Conservation (phyloP, 441 rosid genomes). For the Pelargonium cotyledonis region DNA sequence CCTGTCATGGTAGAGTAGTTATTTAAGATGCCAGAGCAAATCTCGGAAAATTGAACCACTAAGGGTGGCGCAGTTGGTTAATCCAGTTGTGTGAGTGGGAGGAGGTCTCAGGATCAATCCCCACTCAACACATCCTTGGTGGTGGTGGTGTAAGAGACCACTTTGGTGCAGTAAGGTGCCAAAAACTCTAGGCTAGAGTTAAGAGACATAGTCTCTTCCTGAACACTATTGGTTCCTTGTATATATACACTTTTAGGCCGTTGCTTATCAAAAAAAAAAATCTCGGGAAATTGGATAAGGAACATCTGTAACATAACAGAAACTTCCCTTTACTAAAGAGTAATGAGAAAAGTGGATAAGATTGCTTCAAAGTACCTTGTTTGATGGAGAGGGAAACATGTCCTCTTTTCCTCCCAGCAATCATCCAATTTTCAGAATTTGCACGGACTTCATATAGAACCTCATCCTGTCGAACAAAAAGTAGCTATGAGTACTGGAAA, state of each 20-base stretch:
- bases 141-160: no score
- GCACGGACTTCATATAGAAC: conserved; percentile 77
- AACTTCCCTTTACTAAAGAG: not conserved
- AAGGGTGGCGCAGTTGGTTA: no score
- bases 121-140: no score
- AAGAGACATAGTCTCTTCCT: no score
- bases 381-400: conserved; percentile 59
- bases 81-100: no score
- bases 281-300: not conserved
- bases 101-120: no score
- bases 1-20: conserved; percentile 37
- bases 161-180: no score
- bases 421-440: conserved; percentile 83
- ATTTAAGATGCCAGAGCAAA: not conserved
- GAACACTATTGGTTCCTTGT: no score
- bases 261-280: no score
- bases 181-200: no score
- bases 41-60: no score
- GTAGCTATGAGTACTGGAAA: not conserved
- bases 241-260: no score
- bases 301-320: not conserved
- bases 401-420: conserved; percentile 95
- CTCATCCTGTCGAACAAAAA: conserved; percentile 48
- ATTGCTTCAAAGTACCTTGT: conserved; percentile 44
- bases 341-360: not conserved